A percentile compares a stretch with the other conserved stretches of the same genome.
Conservation (phyloP, 148 eudicot genomes). For the Arctostaphylos glauca region DNA sequence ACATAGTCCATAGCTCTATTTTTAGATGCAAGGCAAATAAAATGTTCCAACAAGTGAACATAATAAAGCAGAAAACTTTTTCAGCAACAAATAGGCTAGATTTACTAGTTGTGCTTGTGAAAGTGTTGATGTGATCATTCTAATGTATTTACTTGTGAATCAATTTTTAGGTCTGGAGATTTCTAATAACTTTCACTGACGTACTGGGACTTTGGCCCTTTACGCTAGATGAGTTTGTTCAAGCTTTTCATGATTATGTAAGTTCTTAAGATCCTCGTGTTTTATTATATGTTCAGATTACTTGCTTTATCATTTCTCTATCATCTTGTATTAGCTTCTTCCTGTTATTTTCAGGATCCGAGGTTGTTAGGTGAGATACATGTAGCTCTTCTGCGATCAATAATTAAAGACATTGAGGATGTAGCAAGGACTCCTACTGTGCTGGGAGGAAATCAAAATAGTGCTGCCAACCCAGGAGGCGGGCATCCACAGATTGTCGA, state of each 20-base stretch:
- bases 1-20: background rate
- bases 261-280: conserved; percentile 26
- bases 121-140: background rate
- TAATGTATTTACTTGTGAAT: conserved; percentile 19
- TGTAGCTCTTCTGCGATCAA: conserved; percentile 61
- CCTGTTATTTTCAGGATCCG: conserved; percentile 51
- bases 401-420: conserved; percentile 91
- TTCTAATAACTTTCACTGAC: conserved; percentile 79
- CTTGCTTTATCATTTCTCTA: background rate
- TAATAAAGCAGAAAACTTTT: background rate
- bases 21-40: background rate
- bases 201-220: conserved; percentile 94
- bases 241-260: conserved; percentile 92
- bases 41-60: background rate
- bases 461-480: conserved; percentile 64
- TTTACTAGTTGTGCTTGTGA: background rate
- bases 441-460: conserved; percentile 52
- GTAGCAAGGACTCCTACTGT: conserved; percentile 80
- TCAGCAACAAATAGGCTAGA: background rate
- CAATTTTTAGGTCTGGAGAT: conserved; percentile 75
- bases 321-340: background rate
- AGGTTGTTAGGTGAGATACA: conserved; percentile 84
- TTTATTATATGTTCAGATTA: background rate
- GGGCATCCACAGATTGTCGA: conserved; percentile 94
- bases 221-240: conserved; percentile 88